phyloP scores from a whole-genome alignment of 1,139 yeast genomes.

The Geotrichum histeridarum region DNA sequence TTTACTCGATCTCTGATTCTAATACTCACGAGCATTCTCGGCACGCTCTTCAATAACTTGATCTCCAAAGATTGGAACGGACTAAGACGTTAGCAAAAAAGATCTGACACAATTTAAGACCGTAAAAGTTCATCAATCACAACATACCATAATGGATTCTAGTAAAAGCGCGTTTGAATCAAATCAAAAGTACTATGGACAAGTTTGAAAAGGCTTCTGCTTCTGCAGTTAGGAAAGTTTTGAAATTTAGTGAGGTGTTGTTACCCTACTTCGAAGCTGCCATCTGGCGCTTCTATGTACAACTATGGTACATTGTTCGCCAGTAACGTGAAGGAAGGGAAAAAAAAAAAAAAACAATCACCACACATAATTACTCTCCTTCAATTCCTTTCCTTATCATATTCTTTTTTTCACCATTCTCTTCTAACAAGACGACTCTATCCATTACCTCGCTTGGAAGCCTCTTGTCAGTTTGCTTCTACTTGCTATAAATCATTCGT shows the following conservation, averaged over 20 bases:
- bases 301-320: neutral
- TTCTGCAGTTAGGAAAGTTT: too few relatives aligned
- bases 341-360: neutral
- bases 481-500: neutral
- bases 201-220: too few relatives aligned
- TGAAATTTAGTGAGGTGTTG: too few relatives aligned
- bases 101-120: neutral
- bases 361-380: too few relatives aligned
- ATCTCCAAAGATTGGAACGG: slow-evolving; percentile 92
- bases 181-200: neutral
- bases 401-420: too few relatives aligned
- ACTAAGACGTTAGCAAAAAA: slow-evolving; percentile 36
- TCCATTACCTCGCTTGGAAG: too few relatives aligned
- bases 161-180: neutral
- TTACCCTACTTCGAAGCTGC: neutral
- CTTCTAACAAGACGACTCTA: neutral
- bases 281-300: slow-evolving; percentile 1
- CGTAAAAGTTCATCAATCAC: neutral
- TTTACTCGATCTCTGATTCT: neutral
- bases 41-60: slow-evolving; percentile 97
- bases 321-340: neutral
- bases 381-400: too few relatives aligned
- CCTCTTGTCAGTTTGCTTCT: too few relatives aligned
- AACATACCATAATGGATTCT: neutral
- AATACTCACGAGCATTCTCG: slow-evolving; percentile 73